A percentile compares a stretch with the other conserved stretches of the same genome.
These are phyloP conservation scores for Bipolaris sorokiniana DNA, from an alignment of 2,329 filamentous ascomycete species.

Conservation along the genomic window DNA sequence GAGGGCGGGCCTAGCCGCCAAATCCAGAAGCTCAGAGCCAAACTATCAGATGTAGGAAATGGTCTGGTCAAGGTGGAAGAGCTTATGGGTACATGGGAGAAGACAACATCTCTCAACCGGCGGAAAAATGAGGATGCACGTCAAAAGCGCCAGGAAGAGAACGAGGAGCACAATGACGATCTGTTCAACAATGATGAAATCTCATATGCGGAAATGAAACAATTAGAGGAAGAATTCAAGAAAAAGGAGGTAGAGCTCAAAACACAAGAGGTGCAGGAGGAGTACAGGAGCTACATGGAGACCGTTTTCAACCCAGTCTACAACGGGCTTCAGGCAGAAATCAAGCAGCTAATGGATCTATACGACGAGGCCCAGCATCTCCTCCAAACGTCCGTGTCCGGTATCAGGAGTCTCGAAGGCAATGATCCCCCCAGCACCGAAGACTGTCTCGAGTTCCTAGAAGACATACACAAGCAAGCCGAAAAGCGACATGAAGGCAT, in stretches of 20 bases:
- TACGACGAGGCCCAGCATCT: constrained; percentile 48
- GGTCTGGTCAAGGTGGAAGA: constrained; percentile 29
- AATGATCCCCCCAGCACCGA: constrained; percentile 26
- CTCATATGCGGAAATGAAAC: constrained; percentile 63
- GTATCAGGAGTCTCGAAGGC: constrained; percentile 27
- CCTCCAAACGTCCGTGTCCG: constrained; percentile 33
- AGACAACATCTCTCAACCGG: constrained; percentile 51
- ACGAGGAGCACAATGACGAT: constrained; percentile 59
- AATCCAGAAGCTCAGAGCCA: constrained; percentile 32
- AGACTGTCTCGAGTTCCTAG: constrained; percentile 45
- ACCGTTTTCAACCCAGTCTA: constrained; percentile 60
- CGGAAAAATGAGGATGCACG: constrained; percentile 57
- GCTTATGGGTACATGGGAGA: constrained; percentile 53
- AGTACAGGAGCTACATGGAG: constrained; percentile 58
- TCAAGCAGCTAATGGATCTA: constrained; percentile 56
- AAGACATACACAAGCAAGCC: constrained; percentile 54
- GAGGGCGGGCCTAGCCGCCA: constrained; percentile 18
- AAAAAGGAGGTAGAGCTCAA: constrained; percentile 58
- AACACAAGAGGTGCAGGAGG: constrained; percentile 59
- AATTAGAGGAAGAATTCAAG: constrained; percentile 62
- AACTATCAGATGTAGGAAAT: constrained; percentile 21
- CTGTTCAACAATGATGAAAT: constrained; percentile 64
- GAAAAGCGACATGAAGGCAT: constrained; percentile 59
- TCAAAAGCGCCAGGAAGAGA: constrained; percentile 58
- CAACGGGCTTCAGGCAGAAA: constrained; percentile 56